Conservation (phyloP, 1,139 yeast genomes). For the Insectozyma bohioensis region DNA sequence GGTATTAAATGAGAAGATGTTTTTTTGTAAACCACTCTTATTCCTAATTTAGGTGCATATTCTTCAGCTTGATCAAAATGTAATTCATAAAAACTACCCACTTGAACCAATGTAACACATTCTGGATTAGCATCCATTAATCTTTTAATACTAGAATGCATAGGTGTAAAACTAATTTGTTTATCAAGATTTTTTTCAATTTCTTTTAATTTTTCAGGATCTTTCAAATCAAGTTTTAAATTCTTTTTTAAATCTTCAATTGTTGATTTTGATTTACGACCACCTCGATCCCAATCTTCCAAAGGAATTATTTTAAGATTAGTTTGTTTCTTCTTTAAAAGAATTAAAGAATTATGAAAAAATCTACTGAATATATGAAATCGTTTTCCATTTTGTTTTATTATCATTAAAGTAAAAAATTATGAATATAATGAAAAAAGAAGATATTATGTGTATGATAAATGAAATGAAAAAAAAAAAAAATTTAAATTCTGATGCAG, state of each 20-base stretch:
- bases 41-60: conserved; percentile 69
- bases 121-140: conserved; percentile 48
- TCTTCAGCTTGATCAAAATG: conserved; percentile 84
- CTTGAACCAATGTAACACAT: conserved; percentile 81
- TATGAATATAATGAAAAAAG: not conserved
- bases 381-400: not conserved
- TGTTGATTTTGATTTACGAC: conserved; percentile 27
- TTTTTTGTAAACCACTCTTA: conserved; percentile 44
- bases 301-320: conserved; percentile 5
- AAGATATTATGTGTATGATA: too few species aligned
- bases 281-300: conserved; percentile 44
- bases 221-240: too few species aligned
- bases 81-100: conserved; percentile 85
- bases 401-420: conserved; percentile 1
- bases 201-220: too few species aligned
- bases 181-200: too few species aligned
- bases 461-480: not conserved
- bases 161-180: conserved; percentile 27
- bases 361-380: not conserved
- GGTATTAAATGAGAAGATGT: conserved; percentile 55
- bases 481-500: not conserved
- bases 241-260: not conserved
- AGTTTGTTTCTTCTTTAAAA: not conserved
- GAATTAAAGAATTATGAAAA: not conserved
- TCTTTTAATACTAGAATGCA: conserved; percentile 34